Evolutionary conservation across 352 stramenopile species (phyloP).

Genomic region (Pythium utonaiense): DNA sequence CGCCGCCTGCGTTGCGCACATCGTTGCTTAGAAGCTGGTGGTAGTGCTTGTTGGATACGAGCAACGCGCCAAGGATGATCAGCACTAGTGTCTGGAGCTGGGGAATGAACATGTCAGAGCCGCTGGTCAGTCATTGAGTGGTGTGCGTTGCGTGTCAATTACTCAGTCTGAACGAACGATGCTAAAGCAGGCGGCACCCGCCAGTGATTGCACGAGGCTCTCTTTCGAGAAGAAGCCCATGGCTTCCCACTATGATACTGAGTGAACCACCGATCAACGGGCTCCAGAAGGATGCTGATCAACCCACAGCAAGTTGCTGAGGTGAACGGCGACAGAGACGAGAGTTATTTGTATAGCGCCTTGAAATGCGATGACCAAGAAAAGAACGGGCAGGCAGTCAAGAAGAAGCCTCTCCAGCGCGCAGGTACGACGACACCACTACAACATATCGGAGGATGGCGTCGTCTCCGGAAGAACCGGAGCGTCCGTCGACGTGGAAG

Average conservation of each 20-base stretch:
- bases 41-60: conserved; percentile 54
- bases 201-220: conserved; percentile 59
- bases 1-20: conserved; percentile 53
- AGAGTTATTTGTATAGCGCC: neutral
- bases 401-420: neutral
- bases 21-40: conserved; percentile 51
- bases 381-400: neutral
- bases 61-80: conserved; percentile 40
- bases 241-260: too few relatives aligned
- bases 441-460: conserved; percentile 1
- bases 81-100: conserved; percentile 58
- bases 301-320: neutral
- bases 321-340: neutral
- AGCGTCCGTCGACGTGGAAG: conserved; percentile 50
- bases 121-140: too few relatives aligned
- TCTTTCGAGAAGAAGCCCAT: conserved; percentile 57
- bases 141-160: too few relatives aligned
- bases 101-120: neutral
- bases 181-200: conserved; percentile 55
- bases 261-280: neutral
- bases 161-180: too few relatives aligned
- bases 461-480: conserved; percentile 23
- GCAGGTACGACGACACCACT: neutral
- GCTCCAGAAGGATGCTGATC: neutral
- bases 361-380: neutral